phyloP scores from a whole-genome alignment of 2,329 filamentous ascomycete species.

The Cladosporium sp. region DNA sequence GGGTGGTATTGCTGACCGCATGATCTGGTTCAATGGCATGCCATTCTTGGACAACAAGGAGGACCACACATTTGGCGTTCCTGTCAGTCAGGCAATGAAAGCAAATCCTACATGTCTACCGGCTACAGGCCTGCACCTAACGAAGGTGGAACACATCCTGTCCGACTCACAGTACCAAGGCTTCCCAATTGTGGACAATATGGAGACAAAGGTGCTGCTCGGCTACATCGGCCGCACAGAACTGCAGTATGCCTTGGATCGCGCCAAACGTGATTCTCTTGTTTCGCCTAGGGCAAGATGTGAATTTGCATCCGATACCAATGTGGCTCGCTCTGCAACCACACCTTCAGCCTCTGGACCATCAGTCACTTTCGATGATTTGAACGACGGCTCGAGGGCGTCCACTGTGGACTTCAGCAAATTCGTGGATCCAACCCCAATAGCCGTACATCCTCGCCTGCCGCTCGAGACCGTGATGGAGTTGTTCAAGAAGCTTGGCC shows the following conservation, averaged over 20 bases:
- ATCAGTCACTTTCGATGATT: conserved; percentile 55
- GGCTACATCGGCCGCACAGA: conserved; percentile 94
- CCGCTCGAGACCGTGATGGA: conserved; percentile 98
- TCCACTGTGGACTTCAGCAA: conserved; percentile 72
- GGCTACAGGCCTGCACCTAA: conserved; percentile 67
- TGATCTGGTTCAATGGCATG: conserved; percentile 98
- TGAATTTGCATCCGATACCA: conserved; percentile 58
- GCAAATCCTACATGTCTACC: conserved; percentile 70
- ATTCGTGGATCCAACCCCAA: conserved; percentile 83
- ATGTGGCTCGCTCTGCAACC: conserved; percentile 20
- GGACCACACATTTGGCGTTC: conserved; percentile 92
- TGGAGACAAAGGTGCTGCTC: conserved; percentile 65
- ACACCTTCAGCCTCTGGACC: conserved; percentile 33
- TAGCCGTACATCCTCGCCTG: conserved; percentile 85
- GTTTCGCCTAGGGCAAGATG: conserved; percentile 68
- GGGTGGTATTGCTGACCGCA: conserved; percentile 92
- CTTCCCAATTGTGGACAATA: conserved; percentile 83
- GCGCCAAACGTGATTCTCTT: conserved; percentile 64
- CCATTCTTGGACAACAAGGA: conserved; percentile 97
- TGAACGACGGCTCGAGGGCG: conserved; percentile 52
- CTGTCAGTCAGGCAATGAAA: conserved; percentile 81
- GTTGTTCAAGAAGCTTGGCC: conserved; percentile 95
- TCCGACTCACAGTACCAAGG: conserved; percentile 80
- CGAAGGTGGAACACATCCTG: conserved; percentile 72
- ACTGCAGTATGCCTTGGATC: conserved; percentile 82